Evolutionary conservation across 2,329 filamentous ascomycete species (phyloP), one percentile per base, ranked within the genome.

Genomic region (Cladosporium colombiae): DNA sequence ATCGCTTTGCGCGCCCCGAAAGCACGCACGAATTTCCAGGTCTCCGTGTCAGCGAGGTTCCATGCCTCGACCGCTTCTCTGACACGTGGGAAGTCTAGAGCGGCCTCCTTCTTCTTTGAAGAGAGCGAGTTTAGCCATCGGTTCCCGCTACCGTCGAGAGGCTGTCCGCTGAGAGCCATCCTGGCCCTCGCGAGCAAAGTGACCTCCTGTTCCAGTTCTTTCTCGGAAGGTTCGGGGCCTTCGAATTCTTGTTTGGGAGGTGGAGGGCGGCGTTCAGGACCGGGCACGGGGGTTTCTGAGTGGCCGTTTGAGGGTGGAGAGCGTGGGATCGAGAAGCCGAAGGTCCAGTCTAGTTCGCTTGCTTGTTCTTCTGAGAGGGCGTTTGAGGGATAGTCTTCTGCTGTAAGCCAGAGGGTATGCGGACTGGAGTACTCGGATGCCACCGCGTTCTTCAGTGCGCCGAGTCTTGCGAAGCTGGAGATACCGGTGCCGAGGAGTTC

Each of bases 301-400:
- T 85, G 84, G 56, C 83, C 84, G 31, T 83, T 81, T 49, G 83
- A 78, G 4, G 84, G 81, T 13, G 81, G 79, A 23, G 82, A 79
- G 56, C 83, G 82, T 1, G 93, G 91, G 11, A 97, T 84, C 16
- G 84, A 82, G 78, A 98, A 98, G 63, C 94, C 95, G 75, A 98
- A 92, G 70, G 90, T 86, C 92, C 93, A 98, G 74, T 94, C 90
- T 2, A 97, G 81, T 5, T 89, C 78, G 40, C 77, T 75, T 13
- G 96, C 81, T 8, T 89, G 78, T 29, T 77, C 74, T 44, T 68
- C 72, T 67, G 68, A 76, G 59, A 72, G 68, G 61, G 70, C 65
- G 31, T 37, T 23, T 8, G 27, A 1, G 6, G 82, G 78, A 1
- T 84, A 79, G 16, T 82, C 81, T 73, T 91, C 88, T n/a, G 91